A percentile compares a stretch with the other conserved stretches of the same genome.
These are phyloP conservation scores for Pseudotsuga menziesii DNA, from an alignment of 75 land plant species.

Conservation along the genomic window DNA sequence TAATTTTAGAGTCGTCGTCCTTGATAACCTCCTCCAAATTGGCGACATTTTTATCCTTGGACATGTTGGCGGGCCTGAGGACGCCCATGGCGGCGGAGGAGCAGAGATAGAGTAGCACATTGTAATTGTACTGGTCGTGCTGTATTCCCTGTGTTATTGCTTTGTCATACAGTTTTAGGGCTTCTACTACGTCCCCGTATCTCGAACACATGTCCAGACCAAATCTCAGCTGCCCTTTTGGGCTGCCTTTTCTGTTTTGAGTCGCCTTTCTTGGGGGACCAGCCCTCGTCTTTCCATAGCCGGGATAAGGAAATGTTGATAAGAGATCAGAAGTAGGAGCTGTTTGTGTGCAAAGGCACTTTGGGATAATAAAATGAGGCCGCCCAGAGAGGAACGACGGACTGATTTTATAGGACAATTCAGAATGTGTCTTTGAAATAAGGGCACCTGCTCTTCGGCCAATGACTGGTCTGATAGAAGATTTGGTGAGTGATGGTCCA, in stretches of 20 bases:
- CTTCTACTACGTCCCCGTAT: conserved; percentile 66
- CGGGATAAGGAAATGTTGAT: no score
- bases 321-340: no score
- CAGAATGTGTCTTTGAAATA: no score
- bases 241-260: conserved; percentile 8
- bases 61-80: conserved; percentile 25
- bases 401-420: no score
- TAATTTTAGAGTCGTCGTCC: conserved; percentile 10
- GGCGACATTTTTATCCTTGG: neutral
- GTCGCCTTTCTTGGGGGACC: conserved; percentile 7
- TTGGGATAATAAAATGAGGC: no score
- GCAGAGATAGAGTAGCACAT: conserved; percentile 82
- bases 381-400: no score
- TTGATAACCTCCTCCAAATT: neutral
- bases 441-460: no score
- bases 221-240: conserved; percentile 19
- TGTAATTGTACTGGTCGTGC: conserved; percentile 68
- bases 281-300: no score
- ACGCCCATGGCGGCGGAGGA: conserved; percentile 75
- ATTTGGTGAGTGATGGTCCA: no score
- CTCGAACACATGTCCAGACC: conserved; percentile 80
- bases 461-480: no score
- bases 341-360: no score
- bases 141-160: conserved; percentile 44
- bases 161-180: conserved; percentile 62